Evolutionary conservation across 176 grass and related monocot genomes (phyloP), one percentile per base, ranked within the genome.

Genomic region (Olyra latifolia): DNA sequence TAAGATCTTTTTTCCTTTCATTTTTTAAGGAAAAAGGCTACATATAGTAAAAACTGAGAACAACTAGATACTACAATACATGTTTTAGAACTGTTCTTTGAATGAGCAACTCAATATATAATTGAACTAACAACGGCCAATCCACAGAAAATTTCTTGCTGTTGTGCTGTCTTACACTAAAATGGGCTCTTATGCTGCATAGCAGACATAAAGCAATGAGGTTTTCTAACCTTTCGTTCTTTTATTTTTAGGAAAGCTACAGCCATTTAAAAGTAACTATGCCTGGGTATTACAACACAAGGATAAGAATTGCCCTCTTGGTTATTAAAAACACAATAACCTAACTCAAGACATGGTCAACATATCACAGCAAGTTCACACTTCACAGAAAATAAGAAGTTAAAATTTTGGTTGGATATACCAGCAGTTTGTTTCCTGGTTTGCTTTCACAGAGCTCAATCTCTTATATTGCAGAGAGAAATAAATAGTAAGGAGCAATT

Each of bases 31-130:
- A 46, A 76, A 35, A 59, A 46, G 32, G 32, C 32, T 35, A 35
- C 32, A 35, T 35, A 35, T 32, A 47, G 45, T 76, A 2, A 56
- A 76, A 76, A 63, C 55, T 13, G 39, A 41, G 8, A 83, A 83
- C 24, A 72, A 47, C 56, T 23, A 39, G 25, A 68, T 41, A 49
- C 17, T 19, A 82, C 0, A 69, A 57, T 42, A 30, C 40, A 84
- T 11, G 25, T 66, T 56, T 13, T 50, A 47, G 20, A 48, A 40
- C 42, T 57, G 8, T 16, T 22, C 40, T 69, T 10, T 76, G 39
- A 41, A 68, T 8, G 17, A 66, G 16, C 47, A 83, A 13, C 79
- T 81, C 16, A 38, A 72, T 23, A 24, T 59, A 46, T 39, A 71
- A 23, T 25, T 13, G 22, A 55, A 35, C 30, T 49, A 62, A 23